Percentiles rank a stretch among this genome's conserved stretches.
Evolutionary conservation across 192 early-diverging fungal species (phyloP).

Genomic region (Backusella tuberculispora): DNA sequence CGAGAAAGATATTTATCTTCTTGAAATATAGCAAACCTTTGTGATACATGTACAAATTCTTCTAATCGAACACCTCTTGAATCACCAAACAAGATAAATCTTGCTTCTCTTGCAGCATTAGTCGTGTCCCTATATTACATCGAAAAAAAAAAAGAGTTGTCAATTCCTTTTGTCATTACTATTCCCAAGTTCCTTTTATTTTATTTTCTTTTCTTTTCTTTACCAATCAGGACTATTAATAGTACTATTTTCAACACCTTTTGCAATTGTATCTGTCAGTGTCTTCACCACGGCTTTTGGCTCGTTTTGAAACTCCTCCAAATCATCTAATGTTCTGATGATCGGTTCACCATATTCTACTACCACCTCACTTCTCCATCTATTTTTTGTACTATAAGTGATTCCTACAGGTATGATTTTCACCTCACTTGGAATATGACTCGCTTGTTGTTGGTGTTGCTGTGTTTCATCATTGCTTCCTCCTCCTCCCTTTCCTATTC

Average conservation of each 20-base stretch:
- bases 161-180: too few relatives aligned
- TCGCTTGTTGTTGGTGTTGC: too few relatives aligned
- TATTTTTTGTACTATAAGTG: constrained; percentile 44
- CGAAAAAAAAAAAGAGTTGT: too few relatives aligned
- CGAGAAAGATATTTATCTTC: not conserved
- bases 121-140: constrained; percentile 40
- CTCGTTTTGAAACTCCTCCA: constrained; percentile 44
- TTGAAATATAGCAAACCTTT: constrained; percentile 32
- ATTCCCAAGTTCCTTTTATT: too few relatives aligned
- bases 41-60: constrained; percentile 48
- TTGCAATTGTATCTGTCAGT: constrained; percentile 43
- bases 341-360: constrained; percentile 49
- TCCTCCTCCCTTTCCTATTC: too few relatives aligned
- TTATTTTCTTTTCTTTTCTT: not conserved
- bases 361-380: constrained; percentile 44
- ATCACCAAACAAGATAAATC: constrained; percentile 47
- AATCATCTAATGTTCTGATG: constrained; percentile 28
- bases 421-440: not conserved
- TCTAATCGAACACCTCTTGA: constrained; percentile 39
- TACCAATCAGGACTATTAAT: constrained; percentile 57
- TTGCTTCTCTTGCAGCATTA: constrained; percentile 42
- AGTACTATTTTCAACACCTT: constrained; percentile 44
- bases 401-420: constrained; percentile 43
- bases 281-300: constrained; percentile 43
- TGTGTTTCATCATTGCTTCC: not conserved